A percentile compares a stretch with the other conserved stretches of the same genome.
Conservation (phyloP, 306 rosid species). For the Quercus ilex region DNA sequence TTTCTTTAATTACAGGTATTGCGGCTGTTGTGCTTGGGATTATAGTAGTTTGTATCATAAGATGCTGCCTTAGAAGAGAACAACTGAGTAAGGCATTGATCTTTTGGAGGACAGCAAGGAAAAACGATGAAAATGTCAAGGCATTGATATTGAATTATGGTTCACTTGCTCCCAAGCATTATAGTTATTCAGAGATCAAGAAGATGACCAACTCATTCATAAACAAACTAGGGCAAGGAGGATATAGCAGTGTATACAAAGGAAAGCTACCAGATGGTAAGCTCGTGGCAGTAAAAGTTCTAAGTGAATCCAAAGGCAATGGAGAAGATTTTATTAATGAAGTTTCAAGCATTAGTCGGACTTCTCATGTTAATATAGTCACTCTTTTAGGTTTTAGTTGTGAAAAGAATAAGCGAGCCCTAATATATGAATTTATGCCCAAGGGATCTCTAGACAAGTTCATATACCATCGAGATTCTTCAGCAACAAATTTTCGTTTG, state of each 20-base stretch:
- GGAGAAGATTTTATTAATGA: conserved; percentile 1
- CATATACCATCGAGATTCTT: neutral
- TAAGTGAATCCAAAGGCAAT: neutral
- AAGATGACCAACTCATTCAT: neutral
- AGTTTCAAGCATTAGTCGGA: neutral
- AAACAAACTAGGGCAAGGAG: conserved; percentile 3
- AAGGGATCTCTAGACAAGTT: neutral
- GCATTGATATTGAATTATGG: neutral
- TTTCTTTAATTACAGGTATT: neutral
- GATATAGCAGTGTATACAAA: neutral
- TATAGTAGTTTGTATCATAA: neutral
- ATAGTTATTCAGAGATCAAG: neutral
- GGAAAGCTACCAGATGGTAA: neutral
- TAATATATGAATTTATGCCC: conserved; percentile 4
- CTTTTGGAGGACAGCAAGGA: neutral
- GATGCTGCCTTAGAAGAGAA: neutral
- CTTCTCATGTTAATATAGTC: neutral
- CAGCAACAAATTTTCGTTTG: neutral
- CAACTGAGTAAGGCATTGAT: neutral
- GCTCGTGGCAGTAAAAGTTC: neutral
- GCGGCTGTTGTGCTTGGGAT: neutral
- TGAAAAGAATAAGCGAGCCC: neutral
- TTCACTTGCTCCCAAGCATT: neutral
- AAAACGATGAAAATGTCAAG: neutral
- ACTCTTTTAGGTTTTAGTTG: neutral